phyloP scores from a whole-genome alignment of 2,329 filamentous ascomycete species.

The Nakataea oryzae region DNA sequence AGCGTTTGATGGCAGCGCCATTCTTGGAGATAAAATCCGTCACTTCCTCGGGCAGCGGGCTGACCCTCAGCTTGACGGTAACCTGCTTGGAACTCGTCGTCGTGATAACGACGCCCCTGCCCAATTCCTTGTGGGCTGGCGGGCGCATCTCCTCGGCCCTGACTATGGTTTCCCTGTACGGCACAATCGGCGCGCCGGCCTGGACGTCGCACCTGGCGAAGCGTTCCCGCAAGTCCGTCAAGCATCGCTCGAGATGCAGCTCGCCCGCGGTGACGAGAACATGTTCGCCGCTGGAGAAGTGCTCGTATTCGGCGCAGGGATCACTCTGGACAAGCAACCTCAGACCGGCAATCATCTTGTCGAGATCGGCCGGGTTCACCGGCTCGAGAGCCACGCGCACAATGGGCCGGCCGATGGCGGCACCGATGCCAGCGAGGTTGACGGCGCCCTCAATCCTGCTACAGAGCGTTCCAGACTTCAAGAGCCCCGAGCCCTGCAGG shows the following conservation, averaged over 20 bases:
- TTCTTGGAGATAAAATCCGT: conserved; percentile 83
- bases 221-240: conserved; percentile 85
- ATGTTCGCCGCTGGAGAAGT: conserved; percentile 86
- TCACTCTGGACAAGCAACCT: conserved; percentile 87
- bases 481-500: conserved; percentile 72
- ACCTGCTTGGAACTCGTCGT: conserved; percentile 81
- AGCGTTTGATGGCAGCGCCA: conserved; percentile 61
- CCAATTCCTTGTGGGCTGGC: conserved; percentile 74
- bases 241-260: conserved; percentile 82
- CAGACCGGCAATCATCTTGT: conserved; percentile 89
- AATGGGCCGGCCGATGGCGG: conserved; percentile 74
- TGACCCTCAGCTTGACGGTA: conserved; percentile 63
- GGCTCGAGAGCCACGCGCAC: conserved; percentile 95
- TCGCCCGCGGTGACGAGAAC: conserved; percentile 91
- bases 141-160: conserved; percentile 84
- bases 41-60: conserved; percentile 66
- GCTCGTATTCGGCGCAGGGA: conserved; percentile 91
- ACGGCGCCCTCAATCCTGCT: conserved; percentile 77
- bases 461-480: conserved; percentile 91
- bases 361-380: conserved; percentile 76
- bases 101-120: conserved; percentile 67
- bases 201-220: conserved; percentile 94
- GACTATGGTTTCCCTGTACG: conserved; percentile 88
- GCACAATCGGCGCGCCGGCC: conserved; percentile 86
- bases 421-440: conserved; percentile 77